Conservation (phyloP, 306 rosid species). For the Hippophae gyantsensis region DNA sequence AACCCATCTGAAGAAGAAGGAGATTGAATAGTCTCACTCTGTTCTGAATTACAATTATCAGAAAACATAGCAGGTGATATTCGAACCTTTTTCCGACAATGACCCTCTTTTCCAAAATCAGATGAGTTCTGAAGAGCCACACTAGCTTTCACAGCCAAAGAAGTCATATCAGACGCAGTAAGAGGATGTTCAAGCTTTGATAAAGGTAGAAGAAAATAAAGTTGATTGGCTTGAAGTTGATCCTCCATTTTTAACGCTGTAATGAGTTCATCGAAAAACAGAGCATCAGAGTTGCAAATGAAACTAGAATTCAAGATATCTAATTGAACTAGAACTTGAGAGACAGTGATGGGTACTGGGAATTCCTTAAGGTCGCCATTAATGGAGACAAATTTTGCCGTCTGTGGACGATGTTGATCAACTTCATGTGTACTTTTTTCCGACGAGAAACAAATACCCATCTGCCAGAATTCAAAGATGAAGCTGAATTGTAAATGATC, state of each 20-base stretch:
- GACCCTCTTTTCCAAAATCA: neutral
- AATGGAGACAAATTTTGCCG: slow-evolving; percentile 26
- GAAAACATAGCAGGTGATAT: slow-evolving; percentile 23
- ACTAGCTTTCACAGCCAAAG: slow-evolving; percentile 45
- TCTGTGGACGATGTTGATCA: neutral
- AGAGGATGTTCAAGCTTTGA: slow-evolving; percentile 19
- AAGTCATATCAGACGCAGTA: slow-evolving; percentile 39
- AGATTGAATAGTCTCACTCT: no score
- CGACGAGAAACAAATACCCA: slow-evolving; percentile 31
- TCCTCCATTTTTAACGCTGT: slow-evolving; percentile 19
- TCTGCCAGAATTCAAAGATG: neutral
- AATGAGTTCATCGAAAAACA: slow-evolving; percentile 22
- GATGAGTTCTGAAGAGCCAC: slow-evolving; percentile 22
- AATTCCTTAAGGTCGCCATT: slow-evolving; percentile 22
- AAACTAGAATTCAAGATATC: neutral
- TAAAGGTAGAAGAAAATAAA: slow-evolving; percentile 36
- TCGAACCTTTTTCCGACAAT: slow-evolving; percentile 28
- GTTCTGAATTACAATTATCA: no score
- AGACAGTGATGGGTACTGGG: slow-evolving; percentile 28
- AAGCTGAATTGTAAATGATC: no score
- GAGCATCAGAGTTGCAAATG: slow-evolving; percentile 32
- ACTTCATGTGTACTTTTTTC: neutral
- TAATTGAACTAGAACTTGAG: slow-evolving; percentile 26
- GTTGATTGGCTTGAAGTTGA: slow-evolving; percentile 23
- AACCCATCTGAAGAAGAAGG: no score